Evolutionary conservation across 768 basidiomycete genomes (phyloP), one percentile per base, ranked within the genome.

Genomic region (Calvatia gigantea): DNA sequence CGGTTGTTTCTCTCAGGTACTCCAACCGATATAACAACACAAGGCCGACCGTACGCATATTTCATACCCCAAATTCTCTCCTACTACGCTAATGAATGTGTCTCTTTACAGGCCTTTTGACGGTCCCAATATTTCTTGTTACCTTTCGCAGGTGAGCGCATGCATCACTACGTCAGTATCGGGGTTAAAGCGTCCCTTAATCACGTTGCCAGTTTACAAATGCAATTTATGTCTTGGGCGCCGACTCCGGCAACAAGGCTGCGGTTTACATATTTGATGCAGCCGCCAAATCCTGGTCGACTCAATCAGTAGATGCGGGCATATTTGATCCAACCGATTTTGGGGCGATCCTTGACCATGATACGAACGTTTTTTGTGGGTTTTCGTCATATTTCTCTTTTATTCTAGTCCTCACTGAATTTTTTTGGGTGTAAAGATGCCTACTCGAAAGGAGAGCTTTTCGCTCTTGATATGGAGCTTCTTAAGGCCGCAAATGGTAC

Each of bases 321-420:
- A 69, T 69, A 51, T 86, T 88, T 61, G 84, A 94, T 67, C 79
- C 83, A 3, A 68, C 76, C 2, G 80, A 82, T 17, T 87, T 85
- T 63, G 77, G 74, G 25, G 81, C 89, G 25, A 85, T 96, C 58
- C 80, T 98, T 31, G 94, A 98, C 72, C 94, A 96, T 60, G 94
- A 98, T 69, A 98, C 94, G 47, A 94, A 96, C 59, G 84, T 87
- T 57, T 87, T 97, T 72, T 94, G 87, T 89, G 68, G 60, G 77
- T 70, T 50, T 50, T 41, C 15, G n/a, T n/a, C n/a, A n/a, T 42
- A 17, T 51, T 43, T 19, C 23, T 38, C 37, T 28, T 42, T 46
- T 35, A 14, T 32, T 58, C 47, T 35, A 15, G 31, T 7, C 37
- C 27, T 51, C 29, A 14, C 51, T 49, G 14, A 44, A 49, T 6